Percentiles rank a stretch among this genome's conserved stretches.
Evolutionary conservation across 164 flowering plant genomes (phyloP).

Genomic region (Magnolia officinalis): DNA sequence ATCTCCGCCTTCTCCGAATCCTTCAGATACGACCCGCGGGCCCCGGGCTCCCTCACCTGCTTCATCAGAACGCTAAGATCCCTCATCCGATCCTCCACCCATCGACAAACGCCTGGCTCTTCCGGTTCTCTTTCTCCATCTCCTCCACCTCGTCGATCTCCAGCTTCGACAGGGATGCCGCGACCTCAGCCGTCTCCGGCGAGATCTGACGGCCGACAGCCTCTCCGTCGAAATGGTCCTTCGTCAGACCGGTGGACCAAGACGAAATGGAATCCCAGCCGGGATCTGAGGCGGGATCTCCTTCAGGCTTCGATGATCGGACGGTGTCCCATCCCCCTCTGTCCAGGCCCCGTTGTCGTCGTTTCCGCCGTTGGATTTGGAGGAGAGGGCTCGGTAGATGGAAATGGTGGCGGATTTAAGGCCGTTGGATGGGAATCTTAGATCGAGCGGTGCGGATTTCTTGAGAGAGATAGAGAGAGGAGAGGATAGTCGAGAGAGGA

Average conservation of each 20-base stretch:
- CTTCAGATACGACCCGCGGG: conserved; percentile 73
- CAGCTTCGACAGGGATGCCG: background rate
- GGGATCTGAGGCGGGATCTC: conserved; percentile 23
- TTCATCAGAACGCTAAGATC: conserved; percentile 49
- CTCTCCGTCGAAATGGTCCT: conserved; percentile 76
- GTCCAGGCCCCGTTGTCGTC: conserved; percentile 19
- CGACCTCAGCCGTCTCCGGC: background rate
- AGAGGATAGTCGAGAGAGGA: conserved; percentile 6
- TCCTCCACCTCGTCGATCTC: conserved; percentile 20
- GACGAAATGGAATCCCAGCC: conserved; percentile 59
- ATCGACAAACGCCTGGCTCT: conserved; percentile 40
- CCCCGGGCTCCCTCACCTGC: conserved; percentile 87
- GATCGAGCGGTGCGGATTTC: conserved; percentile 10
- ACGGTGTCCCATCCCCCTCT: conserved; percentile 15
- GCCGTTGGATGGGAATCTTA: conserved; percentile 1
- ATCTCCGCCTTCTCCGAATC: conserved; percentile 90
- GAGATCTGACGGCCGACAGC: conserved; percentile 42
- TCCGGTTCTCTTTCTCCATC: conserved; percentile 34
- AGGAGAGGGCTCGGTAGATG: conserved; percentile 25
- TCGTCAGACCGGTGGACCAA: conserved; percentile 82
- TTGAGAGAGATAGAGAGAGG: conserved; percentile 3
- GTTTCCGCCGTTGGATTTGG: conserved; percentile 22
- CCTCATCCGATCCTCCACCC: conserved; percentile 42
- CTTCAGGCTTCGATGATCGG: conserved; percentile 4
- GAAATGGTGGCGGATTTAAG: background rate